phyloP scores from a whole-genome alignment of 208 protist species.

The Trichomonas gallinae region DNA sequence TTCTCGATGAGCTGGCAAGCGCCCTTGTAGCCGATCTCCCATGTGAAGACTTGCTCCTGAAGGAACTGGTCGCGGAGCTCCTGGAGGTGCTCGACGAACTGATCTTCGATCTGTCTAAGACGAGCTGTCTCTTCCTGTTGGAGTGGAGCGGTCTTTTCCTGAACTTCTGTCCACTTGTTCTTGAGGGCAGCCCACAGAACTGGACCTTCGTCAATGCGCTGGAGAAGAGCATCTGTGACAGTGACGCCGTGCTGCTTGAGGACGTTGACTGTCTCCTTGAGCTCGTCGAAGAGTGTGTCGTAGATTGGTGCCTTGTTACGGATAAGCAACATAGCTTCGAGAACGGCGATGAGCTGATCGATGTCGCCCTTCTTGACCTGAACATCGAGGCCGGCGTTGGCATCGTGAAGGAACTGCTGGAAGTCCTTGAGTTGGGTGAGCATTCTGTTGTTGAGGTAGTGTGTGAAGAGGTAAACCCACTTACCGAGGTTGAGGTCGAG shows the following conservation, averaged over 20 bases:
- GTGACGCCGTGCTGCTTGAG: conserved; percentile 46
- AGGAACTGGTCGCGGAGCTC: conserved; percentile 59
- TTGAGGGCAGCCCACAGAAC: not conserved
- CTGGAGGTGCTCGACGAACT: conserved; percentile 50
- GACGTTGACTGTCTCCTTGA: conserved; percentile 42
- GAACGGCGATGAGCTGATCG: conserved; percentile 43
- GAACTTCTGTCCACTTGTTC: not conserved
- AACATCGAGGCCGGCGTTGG: conserved; percentile 40
- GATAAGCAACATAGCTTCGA: conserved; percentile 45
- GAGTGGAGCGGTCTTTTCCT: conserved; percentile 24
- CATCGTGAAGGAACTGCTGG: conserved; percentile 60
- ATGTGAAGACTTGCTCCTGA: conserved; percentile 57
- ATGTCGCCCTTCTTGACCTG: conserved; percentile 54
- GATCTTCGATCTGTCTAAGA: conserved; percentile 40
- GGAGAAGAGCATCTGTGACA: conserved; percentile 24
- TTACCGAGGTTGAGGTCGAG: conserved; percentile 67
- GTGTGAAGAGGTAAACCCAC: conserved; percentile 77
- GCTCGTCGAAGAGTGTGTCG: conserved; percentile 50
- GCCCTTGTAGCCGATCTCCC: conserved; percentile 32
- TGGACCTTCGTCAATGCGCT: not conserved
- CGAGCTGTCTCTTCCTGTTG: conserved; percentile 48
- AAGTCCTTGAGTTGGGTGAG: conserved; percentile 43
- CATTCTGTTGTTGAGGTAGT: conserved; percentile 46
- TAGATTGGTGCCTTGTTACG: conserved; percentile 32
- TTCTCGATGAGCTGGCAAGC: not conserved